phyloP scores from a whole-genome alignment of 371 early-diverging fungal genomes.

The Circinella minor region DNA sequence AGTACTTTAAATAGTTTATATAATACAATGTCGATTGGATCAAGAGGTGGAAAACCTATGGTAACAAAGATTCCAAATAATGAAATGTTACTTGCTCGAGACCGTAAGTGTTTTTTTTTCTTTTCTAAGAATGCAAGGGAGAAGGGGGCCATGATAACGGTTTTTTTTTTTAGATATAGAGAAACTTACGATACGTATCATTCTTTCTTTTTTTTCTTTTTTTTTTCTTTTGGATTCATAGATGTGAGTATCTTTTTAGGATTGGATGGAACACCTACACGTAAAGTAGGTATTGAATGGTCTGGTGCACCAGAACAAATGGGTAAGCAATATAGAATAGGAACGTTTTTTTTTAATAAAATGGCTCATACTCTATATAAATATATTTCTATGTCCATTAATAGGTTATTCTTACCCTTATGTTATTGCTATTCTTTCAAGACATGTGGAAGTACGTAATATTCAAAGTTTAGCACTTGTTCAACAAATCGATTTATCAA shows the following conservation, averaged over 20 bases:
- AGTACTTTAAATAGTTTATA: slow-evolving; percentile 49
- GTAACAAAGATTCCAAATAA: slow-evolving; percentile 73
- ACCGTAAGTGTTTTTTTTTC: slow-evolving; percentile 62
- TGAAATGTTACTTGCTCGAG: slow-evolving; percentile 76
- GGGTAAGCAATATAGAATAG: too few relatives aligned
- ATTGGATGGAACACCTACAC: slow-evolving; percentile 67
- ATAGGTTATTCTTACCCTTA: slow-evolving; percentile 77
- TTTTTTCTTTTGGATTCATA: slow-evolving; percentile 16
- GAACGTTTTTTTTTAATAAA: not conserved
- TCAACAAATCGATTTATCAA: slow-evolving; percentile 73
- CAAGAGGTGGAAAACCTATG: slow-evolving; percentile 68
- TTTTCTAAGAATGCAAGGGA: too few relatives aligned
- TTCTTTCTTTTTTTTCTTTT: too few relatives aligned
- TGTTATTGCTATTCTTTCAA: slow-evolving; percentile 71
- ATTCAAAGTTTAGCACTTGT: slow-evolving; percentile 82
- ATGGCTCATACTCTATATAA: not conserved
- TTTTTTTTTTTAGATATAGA: too few relatives aligned
- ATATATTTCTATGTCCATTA: not conserved
- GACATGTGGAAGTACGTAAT: slow-evolving; percentile 85
- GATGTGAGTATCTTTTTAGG: slow-evolving; percentile 76
- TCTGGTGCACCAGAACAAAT: slow-evolving; percentile 74
- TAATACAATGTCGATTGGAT: slow-evolving; percentile 60
- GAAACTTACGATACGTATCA: too few relatives aligned
- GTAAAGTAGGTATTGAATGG: slow-evolving; percentile 77
- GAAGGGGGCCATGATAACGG: too few relatives aligned